Percentiles rank a stretch among this genome's conserved stretches.
Evolutionary conservation across 352 stramenopile genomes (phyloP).

Genomic region (Globisporangium carolinianum): DNA sequence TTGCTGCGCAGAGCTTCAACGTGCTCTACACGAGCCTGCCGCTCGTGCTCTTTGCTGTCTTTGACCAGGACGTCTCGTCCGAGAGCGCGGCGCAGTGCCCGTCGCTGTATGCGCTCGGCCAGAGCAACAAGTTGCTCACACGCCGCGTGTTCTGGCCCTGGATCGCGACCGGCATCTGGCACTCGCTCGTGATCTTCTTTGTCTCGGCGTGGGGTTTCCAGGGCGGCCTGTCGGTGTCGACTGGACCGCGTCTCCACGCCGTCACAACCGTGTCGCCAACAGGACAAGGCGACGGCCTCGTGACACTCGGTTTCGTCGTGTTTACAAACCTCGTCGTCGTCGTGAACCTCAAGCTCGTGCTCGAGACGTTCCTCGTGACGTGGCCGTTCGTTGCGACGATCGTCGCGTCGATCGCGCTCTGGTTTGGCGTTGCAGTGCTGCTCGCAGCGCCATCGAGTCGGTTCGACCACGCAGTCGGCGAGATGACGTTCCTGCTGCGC

Average conservation of each 20-base stretch:
- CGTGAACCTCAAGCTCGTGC: conserved; percentile 71
- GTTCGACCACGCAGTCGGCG: conserved; percentile 54
- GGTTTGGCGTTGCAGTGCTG: conserved; percentile 58
- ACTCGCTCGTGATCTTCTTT: conserved; percentile 80
- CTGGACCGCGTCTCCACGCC: conserved; percentile 5
- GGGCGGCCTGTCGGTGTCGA: conserved; percentile 23
- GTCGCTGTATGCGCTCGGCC: conserved; percentile 56
- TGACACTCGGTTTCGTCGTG: conserved; percentile 71
- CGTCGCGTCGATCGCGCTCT: conserved; percentile 43
- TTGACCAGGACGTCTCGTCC: conserved; percentile 73
- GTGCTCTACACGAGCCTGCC: conserved; percentile 75
- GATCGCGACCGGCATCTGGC: conserved; percentile 79
- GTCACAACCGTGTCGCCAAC: conserved; percentile 28
- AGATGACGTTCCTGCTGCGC: conserved; percentile 60
- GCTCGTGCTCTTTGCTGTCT: conserved; percentile 68
- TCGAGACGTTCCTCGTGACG: conserved; percentile 68
- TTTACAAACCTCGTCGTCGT: conserved; percentile 75
- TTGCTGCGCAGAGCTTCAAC: conserved; percentile 79
- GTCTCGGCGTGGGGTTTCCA: conserved; percentile 62
- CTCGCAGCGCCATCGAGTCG: conserved; percentile 40
- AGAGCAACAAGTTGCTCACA: conserved; percentile 53
- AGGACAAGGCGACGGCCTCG: conserved; percentile 43
- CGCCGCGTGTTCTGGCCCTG: conserved; percentile 76
- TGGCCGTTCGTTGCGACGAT: conserved; percentile 67
- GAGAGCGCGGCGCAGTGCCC: conserved; percentile 59